These are phyloP conservation scores for Botrytis deweyae DNA, from an alignment of 2,329 filamentous ascomycete genomes.

Conservation along the genomic window DNA sequence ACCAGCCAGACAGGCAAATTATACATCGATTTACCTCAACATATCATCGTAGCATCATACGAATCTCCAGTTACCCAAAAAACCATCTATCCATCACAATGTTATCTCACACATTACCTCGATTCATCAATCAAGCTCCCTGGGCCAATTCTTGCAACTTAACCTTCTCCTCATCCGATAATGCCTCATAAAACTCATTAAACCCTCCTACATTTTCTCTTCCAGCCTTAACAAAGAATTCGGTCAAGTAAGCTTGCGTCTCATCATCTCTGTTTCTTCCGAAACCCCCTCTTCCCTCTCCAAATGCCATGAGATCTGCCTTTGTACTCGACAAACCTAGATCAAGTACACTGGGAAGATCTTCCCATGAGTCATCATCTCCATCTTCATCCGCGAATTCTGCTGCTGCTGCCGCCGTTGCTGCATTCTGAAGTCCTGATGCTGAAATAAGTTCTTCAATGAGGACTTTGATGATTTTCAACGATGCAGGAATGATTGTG, in stretches of 20 bases:
- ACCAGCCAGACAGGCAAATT: not conserved
- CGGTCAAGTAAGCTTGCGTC: conserved; percentile 78
- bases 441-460: conserved; percentile 88
- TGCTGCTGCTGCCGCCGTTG: conserved; percentile 60
- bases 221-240: conserved; percentile 66
- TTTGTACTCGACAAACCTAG: conserved; percentile 68
- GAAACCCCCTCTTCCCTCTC: conserved; percentile 54
- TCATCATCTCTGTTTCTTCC: conserved; percentile 79
- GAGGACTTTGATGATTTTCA: conserved; percentile 96
- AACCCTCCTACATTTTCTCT: conserved; percentile 42
- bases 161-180: conserved; percentile 46
- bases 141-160: conserved; percentile 46
- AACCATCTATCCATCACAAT: not conserved
- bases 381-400: conserved; percentile 61
- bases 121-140: conserved; percentile 11
- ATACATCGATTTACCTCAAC: not conserved
- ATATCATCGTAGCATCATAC: not conserved
- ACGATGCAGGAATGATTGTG: conserved; percentile 79
- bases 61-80: not conserved
- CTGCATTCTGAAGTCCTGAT: conserved; percentile 61
- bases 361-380: conserved; percentile 86
- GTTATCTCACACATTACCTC: not conserved
- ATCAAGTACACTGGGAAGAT: conserved; percentile 74
- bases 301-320: conserved; percentile 77
- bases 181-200: conserved; percentile 40